Evolutionary conservation across 495 filamentous ascomycete genomes (phyloP).

Genomic region (Penicillium pulvis): DNA sequence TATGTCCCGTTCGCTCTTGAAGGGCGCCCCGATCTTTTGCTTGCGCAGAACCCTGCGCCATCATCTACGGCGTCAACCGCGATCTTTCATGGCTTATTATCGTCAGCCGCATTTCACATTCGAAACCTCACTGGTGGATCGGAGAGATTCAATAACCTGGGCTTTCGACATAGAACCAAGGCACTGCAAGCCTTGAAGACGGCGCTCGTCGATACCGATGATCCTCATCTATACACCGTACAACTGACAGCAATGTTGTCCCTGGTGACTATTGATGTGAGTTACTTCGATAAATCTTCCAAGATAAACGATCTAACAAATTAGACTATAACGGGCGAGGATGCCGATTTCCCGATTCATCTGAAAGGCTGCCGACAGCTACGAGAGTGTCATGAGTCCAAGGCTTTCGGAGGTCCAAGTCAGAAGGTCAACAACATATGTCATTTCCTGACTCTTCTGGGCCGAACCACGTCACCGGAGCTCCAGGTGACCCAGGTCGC

Average conservation of each 20-base stretch:
- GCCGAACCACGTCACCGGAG: constrained; percentile 7
- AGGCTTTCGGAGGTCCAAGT: not conserved
- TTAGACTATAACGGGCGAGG: constrained; percentile 16
- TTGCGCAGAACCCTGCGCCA: not conserved
- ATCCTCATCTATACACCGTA: constrained; percentile 7
- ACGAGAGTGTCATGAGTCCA: not conserved
- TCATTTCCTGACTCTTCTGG: constrained; percentile 12
- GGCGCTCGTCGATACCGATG: not conserved
- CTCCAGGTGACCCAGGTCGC: not conserved
- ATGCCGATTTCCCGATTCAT: constrained; percentile 13
- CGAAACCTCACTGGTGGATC: constrained; percentile 8
- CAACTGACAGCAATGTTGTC: constrained; percentile 12
- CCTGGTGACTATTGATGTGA: constrained; percentile 16
- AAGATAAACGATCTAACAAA: not conserved
- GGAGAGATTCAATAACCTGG: constrained; percentile 5
- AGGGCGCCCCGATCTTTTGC: constrained; percentile 8
- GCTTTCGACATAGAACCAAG: constrained; percentile 12
- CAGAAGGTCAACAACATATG: constrained; percentile 8
- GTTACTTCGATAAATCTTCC: not conserved
- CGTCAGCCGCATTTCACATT: constrained; percentile 17
- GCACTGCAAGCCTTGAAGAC: constrained; percentile 7
- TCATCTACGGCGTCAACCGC: constrained; percentile 10
- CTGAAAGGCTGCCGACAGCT: constrained; percentile 13
- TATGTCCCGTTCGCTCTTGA: constrained; percentile 15
- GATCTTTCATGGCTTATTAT: constrained; percentile 15